Percentiles rank a stretch among this genome's conserved stretches.
phyloP scores from a whole-genome alignment of 2,329 filamentous ascomycete species.

The Emericellopsis cladophorae region DNA sequence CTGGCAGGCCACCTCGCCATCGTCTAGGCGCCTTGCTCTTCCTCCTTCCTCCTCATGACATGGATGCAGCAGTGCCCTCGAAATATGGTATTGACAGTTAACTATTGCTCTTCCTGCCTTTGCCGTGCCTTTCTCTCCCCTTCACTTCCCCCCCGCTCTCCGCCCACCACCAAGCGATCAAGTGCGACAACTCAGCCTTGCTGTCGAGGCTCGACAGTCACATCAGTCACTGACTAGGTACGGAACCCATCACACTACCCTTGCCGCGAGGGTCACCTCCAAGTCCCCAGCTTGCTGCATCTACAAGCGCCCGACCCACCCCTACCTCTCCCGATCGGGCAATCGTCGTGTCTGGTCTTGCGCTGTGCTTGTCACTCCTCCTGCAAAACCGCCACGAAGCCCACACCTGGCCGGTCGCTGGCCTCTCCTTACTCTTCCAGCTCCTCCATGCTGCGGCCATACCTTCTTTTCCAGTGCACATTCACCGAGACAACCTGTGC shows the following conservation, averaged over 20 bases:
- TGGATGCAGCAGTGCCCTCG: background rate
- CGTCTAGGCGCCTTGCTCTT: slow-evolving; percentile 4
- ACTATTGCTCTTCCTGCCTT: background rate
- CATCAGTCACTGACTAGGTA: no score
- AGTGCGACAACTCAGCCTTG: background rate
- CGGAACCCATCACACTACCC: background rate
- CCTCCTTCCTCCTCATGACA: background rate
- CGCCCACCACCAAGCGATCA: background rate
- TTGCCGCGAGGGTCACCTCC: background rate
- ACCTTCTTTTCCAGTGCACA: no score
- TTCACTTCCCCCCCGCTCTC: no score
- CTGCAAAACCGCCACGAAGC: slow-evolving; percentile 4
- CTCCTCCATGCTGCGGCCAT: background rate
- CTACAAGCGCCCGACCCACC: slow-evolving; percentile 5
- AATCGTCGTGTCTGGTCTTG: background rate
- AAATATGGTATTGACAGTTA: background rate
- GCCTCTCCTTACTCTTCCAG: background rate
- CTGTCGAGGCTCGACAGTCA: background rate
- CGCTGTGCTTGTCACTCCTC: slow-evolving; percentile 1
- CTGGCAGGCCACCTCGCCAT: slow-evolving; percentile 1
- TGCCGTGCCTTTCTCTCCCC: no score
- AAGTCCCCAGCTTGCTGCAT: slow-evolving; percentile 1
- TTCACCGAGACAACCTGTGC: background rate
- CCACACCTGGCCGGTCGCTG: slow-evolving; percentile 1
- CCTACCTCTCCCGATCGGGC: slow-evolving; percentile 3